Base-by-base conservation (phyloP, 306 rosid genomes). In the Calophaca sinica region DNA sequence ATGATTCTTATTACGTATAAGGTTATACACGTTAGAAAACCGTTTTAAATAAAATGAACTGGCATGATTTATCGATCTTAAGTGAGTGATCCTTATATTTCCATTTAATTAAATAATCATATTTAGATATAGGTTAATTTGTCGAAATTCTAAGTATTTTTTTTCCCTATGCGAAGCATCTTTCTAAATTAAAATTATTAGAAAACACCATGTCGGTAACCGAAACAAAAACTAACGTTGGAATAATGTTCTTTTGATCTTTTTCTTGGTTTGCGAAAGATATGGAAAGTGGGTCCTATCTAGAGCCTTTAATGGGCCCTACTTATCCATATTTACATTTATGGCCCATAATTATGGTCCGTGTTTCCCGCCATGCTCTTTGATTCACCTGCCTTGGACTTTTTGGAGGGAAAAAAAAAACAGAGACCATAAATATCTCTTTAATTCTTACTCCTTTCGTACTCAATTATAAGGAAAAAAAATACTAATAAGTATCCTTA, bases 291-390 rank as follows among this genome's bases (percentile, higher is more conserved):
- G 62, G 75, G 52, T 3, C 73, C 39, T 54, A 10, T 29, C 13
- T 3, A 32, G 3, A 62, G 49, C 9, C 12, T 54, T 52, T 76
- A 55, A 55, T 55, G 75, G 74, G 33, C 60, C 73, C 60, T 51
- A 10, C 80, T 50, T 51, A 74, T 41, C 66, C 72, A 48, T 51
- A 4, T 3, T 9, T 5, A 32, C 68, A 39, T 73, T 68, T 68
- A 2, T 10, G 67, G 67, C 51, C 63, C 75, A 13, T 66, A 57
- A 73, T 20, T 20, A 20, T 65, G 66, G 45, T 68, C 76, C 76
- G 80, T 72, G 20, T 75, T 9, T 52, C 26, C 1, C 67, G 75
- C 68, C 59, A 68, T 41, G 6, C 45, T 49, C 9, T 39, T 31
- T 28, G 6, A 58, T 65, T 46, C 51, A n/a, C 20, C 26, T 4